phyloP scores from a whole-genome alignment of 1,139 yeast genomes.

The Kluyveromyces sp. region DNA sequence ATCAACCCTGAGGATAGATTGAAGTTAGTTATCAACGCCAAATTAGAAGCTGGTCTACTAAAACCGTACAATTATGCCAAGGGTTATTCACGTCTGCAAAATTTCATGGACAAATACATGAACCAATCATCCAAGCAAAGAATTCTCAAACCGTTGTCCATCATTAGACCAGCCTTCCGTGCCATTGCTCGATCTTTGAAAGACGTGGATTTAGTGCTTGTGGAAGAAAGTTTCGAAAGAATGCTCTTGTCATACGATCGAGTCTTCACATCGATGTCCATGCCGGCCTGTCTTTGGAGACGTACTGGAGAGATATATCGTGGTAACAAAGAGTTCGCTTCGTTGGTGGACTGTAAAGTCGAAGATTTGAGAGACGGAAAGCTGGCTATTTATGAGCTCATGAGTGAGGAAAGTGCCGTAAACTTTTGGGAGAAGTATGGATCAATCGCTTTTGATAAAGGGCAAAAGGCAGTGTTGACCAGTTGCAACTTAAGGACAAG shows the following conservation, averaged over 20 bases:
- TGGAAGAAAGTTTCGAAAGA: slow-evolving; percentile 90
- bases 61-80: slow-evolving; percentile 93
- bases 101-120: slow-evolving; percentile 93
- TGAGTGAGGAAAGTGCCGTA: slow-evolving; percentile 97
- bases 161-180: slow-evolving; percentile 88
- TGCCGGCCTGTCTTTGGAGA: slow-evolving; percentile 96
- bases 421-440: slow-evolving; percentile 98
- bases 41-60: slow-evolving; percentile 84
- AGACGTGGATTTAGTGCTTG: slow-evolving; percentile 86
- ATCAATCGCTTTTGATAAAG: slow-evolving; percentile 91
- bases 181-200: slow-evolving; percentile 87
- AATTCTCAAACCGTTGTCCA: slow-evolving; percentile 78
- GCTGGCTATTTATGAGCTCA: slow-evolving; percentile 83
- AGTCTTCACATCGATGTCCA: slow-evolving; percentile 95
- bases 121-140: slow-evolving; percentile 76
- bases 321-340: slow-evolving; percentile 95
- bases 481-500: slow-evolving; percentile 81
- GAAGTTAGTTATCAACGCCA: slow-evolving; percentile 93
- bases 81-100: slow-evolving; percentile 85
- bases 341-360: slow-evolving; percentile 83
- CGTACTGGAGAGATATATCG: slow-evolving; percentile 95
- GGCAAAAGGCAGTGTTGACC: slow-evolving; percentile 90
- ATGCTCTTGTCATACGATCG: slow-evolving; percentile 91
- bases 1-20: slow-evolving; percentile 91
- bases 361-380: slow-evolving; percentile 92